Evolutionary conservation across 129 eudicot species (phyloP), one percentile per base, ranked within the genome.

Genomic region (Artemisia tridentata): DNA sequence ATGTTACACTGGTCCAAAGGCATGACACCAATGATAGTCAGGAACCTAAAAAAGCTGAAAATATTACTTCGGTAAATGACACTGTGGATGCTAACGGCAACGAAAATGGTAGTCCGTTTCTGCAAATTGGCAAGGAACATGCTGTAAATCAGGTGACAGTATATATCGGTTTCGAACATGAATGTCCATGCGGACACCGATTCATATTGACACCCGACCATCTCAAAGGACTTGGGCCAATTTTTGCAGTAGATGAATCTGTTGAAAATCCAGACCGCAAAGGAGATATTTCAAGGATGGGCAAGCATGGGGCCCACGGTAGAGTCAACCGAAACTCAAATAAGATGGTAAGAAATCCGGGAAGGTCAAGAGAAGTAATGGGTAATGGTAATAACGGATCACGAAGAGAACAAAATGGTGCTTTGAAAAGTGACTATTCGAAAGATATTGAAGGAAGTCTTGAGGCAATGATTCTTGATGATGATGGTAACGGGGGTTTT

Each of bases 131-230:
- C 12, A 75, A 65, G 69, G 87, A 78, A 54, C 74, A 72, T 76
- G 57, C 84, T 45, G 50, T 63, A 59, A 84, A 79, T 62, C 83
- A 80, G 46, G 89, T 65, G 16, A 38, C 78, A 13, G 78, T 89
- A 38, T 89, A 85, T 78, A 78, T 85, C 58, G 98, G 98, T 41
- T 87, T 85, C 75, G 98, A 93, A 76, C 92, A 93, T 75, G 98
- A 93, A 80, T 93, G 98, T 64, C 98, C 98, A 46, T 87, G 73
- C 54, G 98, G 98, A 23, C 98, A 93, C 76, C 86, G 98, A 65
- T 93, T 87, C 67, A 87, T 93, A 58, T 72, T 93, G 75, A 85
- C 85, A 31, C 84, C 79, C 14, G 96, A 86, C 38, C 92, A 85
- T 84, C 86, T 93, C 67, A 85, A 71, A 62, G 89, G 86, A 53